Evolutionary conservation across 192 early-diverging fungal genomes (phyloP), one percentile per base, ranked within the genome.

Genomic region (Coemansia sp.): DNA sequence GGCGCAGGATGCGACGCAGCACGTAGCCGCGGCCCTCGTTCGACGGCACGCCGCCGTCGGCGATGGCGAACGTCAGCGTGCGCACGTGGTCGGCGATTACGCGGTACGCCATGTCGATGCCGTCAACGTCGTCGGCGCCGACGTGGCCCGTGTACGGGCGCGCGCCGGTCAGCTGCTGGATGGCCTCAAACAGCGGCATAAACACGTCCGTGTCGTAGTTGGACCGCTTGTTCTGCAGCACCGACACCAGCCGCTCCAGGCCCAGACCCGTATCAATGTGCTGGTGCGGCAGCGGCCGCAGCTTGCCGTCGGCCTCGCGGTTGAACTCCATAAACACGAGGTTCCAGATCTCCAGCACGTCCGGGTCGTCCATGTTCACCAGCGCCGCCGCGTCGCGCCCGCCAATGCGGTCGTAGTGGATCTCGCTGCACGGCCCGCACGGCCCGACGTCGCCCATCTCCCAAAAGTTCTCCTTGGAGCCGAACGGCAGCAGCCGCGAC

Each of bases 21-120:
- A 98, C 95, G 75, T 99, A 98, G 54, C 97, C 97, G 64, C 97
- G 92, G 27, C 97, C 97, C 69, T 97, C 95, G 74, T 99, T 99
- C 54, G 90, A 92, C 21, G 97, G 97, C 18, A 98, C 81, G 46
- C 95, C 93, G 52, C 95, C 95, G 65, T 99, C 97, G 27, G 91
- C 86, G 58, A 99, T 98, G 28, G 95, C 88, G 82, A 99, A 96
- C 9, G 93, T 93, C 56, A 98, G 81, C 16, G 97, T 98, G 58
- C 97, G 87, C 38, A 98, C 80, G 66, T 99, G 97, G 84, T 99
- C 97, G 54, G 95, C 97, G 65, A 99, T 85, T 27, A 99, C 95
- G 47, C 95, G 92, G 81, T 99, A 98, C 30, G 95, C 97, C 82
- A 93, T 97, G 80, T 98, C 97, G 38, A 98, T 73, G 47, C 97